These are phyloP conservation scores for Nemophila menziesii DNA, from an alignment of 257 asterid species.

Conservation along the genomic window DNA sequence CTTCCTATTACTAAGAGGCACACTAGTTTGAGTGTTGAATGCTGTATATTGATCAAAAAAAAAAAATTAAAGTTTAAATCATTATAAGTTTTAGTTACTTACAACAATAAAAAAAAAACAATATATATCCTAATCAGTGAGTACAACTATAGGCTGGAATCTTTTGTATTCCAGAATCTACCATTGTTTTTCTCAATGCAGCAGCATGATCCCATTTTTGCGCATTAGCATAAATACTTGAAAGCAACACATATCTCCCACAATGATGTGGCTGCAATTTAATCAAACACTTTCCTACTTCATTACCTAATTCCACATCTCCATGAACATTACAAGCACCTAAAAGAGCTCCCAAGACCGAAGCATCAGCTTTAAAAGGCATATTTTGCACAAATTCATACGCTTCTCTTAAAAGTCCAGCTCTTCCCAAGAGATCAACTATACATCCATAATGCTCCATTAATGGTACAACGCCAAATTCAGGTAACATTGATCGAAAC, in stretches of 20 bases:
- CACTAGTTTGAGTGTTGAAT: no score
- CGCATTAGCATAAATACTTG: constrained; percentile 25
- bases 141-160: no score
- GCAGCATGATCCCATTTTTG: constrained; percentile 33
- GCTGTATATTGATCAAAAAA: no score
- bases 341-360: constrained; percentile 36
- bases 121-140: no score
- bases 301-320: constrained; percentile 28
- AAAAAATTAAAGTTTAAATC: no score
- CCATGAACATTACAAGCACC: constrained; percentile 36
- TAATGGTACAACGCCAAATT: constrained; percentile 21
- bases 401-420: constrained; percentile 35
- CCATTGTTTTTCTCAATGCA: constrained; percentile 36
- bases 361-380: constrained; percentile 32
- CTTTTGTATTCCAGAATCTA: no score
- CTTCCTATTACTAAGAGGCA: no score
- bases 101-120: no score
- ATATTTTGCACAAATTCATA: constrained; percentile 23
- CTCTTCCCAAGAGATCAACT: constrained; percentile 42
- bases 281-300: constrained; percentile 30
- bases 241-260: constrained; percentile 36
- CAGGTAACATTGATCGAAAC: constrained; percentile 23
- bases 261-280: constrained; percentile 34
- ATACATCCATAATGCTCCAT: constrained; percentile 38
- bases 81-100: no score